phyloP scores from a whole-genome alignment of 2,329 filamentous ascomycete genomes.

The Polytolypa hystricis region DNA sequence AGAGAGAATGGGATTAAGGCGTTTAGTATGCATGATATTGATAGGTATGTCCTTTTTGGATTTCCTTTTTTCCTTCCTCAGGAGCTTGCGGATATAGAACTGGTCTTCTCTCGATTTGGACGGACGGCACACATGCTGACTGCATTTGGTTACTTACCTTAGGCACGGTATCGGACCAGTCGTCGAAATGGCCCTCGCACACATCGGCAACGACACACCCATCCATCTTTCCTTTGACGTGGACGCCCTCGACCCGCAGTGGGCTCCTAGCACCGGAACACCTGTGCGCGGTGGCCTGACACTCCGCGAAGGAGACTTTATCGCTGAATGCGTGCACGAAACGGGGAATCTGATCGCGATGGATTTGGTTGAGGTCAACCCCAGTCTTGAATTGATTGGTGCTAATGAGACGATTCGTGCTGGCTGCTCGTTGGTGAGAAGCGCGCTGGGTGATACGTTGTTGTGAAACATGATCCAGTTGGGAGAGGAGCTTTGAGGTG shows the following conservation, averaged over 20 bases:
- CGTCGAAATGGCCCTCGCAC: conserved; percentile 95
- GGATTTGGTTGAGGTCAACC: conserved; percentile 76
- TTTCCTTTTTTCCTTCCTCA: not conserved
- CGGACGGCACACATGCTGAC: too few relatives aligned
- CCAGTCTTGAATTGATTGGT: conserved; percentile 55
- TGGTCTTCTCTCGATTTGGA: too few relatives aligned
- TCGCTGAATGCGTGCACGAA: conserved; percentile 76
- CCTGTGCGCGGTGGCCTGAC: conserved; percentile 89
- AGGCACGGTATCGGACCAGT: conserved; percentile 89
- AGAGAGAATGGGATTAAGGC: conserved; percentile 84
- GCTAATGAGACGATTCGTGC: conserved; percentile 80
- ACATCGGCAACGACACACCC: conserved; percentile 87
- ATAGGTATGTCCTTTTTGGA: conserved; percentile 48
- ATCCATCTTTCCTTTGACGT: conserved; percentile 97
- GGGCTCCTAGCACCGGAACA: conserved; percentile 91
- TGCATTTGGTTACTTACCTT: too few relatives aligned
- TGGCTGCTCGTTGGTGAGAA: conserved; percentile 82
- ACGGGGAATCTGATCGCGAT: conserved; percentile 68
- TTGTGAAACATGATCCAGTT: conserved; percentile 42
- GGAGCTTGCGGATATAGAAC: not conserved
- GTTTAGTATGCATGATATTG: conserved; percentile 97
- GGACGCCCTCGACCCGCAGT: conserved; percentile 89
- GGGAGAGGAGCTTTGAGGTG: too few relatives aligned
- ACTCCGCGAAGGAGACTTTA: conserved; percentile 90
- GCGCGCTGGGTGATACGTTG: conserved; percentile 82